Percentiles rank a stretch among this genome's conserved stretches.
phyloP scores from a whole-genome alignment of 768 basidiomycete species.

The Mycena albidolilacea region DNA sequence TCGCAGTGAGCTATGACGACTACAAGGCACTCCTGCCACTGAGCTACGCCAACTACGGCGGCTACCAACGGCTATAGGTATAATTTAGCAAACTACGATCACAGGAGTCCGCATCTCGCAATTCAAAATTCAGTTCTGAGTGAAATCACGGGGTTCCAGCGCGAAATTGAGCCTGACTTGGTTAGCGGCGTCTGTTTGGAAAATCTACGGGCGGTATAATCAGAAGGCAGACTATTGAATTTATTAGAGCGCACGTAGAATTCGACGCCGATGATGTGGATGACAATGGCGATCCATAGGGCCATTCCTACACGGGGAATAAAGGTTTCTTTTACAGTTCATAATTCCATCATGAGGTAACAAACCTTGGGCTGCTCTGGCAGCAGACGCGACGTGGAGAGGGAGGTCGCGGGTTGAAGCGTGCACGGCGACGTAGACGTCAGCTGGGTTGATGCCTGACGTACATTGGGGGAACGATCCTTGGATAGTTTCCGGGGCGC shows the following conservation, averaged over 20 bases:
- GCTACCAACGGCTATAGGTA: too few species aligned
- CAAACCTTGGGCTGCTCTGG: slow-evolving; percentile 40
- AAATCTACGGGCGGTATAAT: slow-evolving; percentile 7
- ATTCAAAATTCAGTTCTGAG: slow-evolving; percentile 9
- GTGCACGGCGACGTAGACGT: slow-evolving; percentile 42
- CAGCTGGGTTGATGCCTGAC: slow-evolving; percentile 24
- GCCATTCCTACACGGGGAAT: slow-evolving; percentile 36
- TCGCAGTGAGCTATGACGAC: too few species aligned
- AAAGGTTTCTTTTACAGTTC: too few species aligned
- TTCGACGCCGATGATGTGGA: slow-evolving; percentile 43
- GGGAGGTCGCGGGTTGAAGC: slow-evolving; percentile 32
- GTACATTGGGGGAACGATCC: slow-evolving; percentile 42
- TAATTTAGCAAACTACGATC: too few species aligned
- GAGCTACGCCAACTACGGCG: too few species aligned
- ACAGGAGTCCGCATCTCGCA: too few species aligned
- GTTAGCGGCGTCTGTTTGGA: slow-evolving; percentile 24
- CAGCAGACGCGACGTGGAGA: slow-evolving; percentile 38
- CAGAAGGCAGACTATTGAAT: neutral
- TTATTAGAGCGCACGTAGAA: slow-evolving; percentile 40
- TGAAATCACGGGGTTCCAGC: slow-evolving; percentile 33
- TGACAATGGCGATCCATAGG: slow-evolving; percentile 43
- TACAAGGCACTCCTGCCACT: too few species aligned
- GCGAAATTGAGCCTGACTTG: slow-evolving; percentile 32
- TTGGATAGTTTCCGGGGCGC: slow-evolving; percentile 19
- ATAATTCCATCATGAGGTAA: neutral